Conservation (phyloP, 2,329 filamentous ascomycete genomes). For the Tolypocladium ophioglossoides region DNA sequence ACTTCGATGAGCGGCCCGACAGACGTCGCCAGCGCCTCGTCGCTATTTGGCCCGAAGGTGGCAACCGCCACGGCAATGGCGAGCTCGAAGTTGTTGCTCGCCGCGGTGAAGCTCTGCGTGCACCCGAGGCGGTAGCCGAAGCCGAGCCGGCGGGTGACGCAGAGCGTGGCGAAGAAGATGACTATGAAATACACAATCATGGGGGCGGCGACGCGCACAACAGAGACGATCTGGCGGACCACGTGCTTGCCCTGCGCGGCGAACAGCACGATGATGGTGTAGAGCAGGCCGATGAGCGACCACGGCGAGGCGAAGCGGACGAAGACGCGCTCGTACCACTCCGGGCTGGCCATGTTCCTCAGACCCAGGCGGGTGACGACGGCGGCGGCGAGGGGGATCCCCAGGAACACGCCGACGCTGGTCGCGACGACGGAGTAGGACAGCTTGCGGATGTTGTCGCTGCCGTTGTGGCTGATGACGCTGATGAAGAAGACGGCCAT, state of each 20-base stretch:
- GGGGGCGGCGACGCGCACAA: conserved; percentile 71
- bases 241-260: conserved; percentile 69
- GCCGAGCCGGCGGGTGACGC: conserved; percentile 50
- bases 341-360: conserved; percentile 38
- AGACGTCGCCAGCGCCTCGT: conserved; percentile 72
- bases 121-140: conserved; percentile 61
- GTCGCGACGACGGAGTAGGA: conserved; percentile 62
- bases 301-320: conserved; percentile 59
- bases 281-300: conserved; percentile 74
- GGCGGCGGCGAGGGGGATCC: conserved; percentile 71
- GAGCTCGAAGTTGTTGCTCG: conserved; percentile 89
- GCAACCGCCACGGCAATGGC: conserved; percentile 83
- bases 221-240: conserved; percentile 73
- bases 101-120: conserved; percentile 80
- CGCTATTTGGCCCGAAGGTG: conserved; percentile 65
- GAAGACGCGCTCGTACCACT: conserved; percentile 60
- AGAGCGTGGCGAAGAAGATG: conserved; percentile 62
- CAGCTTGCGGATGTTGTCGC: conserved; percentile 15
- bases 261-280: conserved; percentile 80
- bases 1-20: conserved; percentile 83
- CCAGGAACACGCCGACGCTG: conserved; percentile 75
- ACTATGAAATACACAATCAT: conserved; percentile 70
- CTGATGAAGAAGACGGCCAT: conserved; percentile 59
- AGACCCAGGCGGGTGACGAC: conserved; percentile 62
- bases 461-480: conserved; percentile 46